Conservation (phyloP, 1,284 basidiomycete species). For the Agaricales sp. region DNA sequence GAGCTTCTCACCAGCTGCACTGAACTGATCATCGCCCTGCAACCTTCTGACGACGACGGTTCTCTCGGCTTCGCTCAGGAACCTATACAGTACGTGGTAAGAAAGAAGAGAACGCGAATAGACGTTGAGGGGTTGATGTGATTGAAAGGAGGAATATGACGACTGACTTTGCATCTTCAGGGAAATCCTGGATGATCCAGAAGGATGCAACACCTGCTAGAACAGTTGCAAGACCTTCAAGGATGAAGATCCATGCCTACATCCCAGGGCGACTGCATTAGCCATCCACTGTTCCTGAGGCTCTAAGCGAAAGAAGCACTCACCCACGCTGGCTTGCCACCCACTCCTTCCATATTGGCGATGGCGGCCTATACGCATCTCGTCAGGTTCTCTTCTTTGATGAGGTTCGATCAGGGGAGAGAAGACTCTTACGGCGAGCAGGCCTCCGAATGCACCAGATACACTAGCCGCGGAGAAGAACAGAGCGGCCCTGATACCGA, state of each 20-base stretch:
- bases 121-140: background rate
- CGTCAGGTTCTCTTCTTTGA: too few relatives aligned
- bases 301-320: background rate
- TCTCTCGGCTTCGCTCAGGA: slow-evolving; percentile 60
- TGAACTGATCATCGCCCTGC: slow-evolving; percentile 63
- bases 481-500: slow-evolving; percentile 52
- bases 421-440: slow-evolving; percentile 42
- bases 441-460: slow-evolving; percentile 61
- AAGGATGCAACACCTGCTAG: slow-evolving; percentile 56
- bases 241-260: slow-evolving; percentile 69
- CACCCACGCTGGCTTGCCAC: slow-evolving; percentile 43
- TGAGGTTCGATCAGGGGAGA: too few relatives aligned
- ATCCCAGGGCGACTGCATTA: too few relatives aligned
- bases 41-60: slow-evolving; percentile 57
- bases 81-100: slow-evolving; percentile 22
- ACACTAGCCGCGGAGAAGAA: slow-evolving; percentile 71
- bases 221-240: slow-evolving; percentile 58
- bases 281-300: background rate
- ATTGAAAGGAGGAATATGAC: background rate
- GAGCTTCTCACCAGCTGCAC: slow-evolving; percentile 60
- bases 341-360: slow-evolving; percentile 57
- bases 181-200: slow-evolving; percentile 76
- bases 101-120: too few relatives aligned
- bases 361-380: slow-evolving; percentile 43
- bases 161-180: slow-evolving; percentile 51